Evolutionary conservation across 148 eudicot genomes (phyloP).

Genomic region (Rhododendron henanense): DNA sequence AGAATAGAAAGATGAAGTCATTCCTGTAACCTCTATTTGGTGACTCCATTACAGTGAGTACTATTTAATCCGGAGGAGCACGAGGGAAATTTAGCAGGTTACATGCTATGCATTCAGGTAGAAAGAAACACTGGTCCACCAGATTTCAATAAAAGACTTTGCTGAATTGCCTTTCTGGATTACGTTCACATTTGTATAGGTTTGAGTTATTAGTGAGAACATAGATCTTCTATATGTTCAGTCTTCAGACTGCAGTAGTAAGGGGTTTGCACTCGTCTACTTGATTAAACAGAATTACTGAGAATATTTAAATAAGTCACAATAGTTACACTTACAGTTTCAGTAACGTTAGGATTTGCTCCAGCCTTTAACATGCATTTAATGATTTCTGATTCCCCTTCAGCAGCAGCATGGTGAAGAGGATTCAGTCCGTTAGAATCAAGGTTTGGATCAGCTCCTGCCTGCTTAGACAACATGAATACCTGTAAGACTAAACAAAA

Average conservation of each 20-base stretch:
- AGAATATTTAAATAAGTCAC: background rate
- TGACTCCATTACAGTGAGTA: background rate
- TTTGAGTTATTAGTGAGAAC: background rate
- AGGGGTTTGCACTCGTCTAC: background rate
- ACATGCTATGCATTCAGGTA: background rate
- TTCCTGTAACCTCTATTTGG: background rate
- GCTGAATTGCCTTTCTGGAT: background rate
- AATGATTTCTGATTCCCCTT: constrained; percentile 8
- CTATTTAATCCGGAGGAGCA: background rate
- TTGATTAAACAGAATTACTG: background rate
- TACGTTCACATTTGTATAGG: background rate
- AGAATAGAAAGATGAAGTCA: background rate
- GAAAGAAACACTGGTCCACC: background rate
- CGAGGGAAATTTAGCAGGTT: background rate
- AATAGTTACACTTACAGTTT: background rate
- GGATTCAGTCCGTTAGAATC: background rate
- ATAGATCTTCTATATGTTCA: background rate
- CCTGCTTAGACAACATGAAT: background rate
- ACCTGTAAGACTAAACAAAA: background rate
- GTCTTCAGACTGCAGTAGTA: background rate
- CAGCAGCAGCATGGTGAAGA: background rate
- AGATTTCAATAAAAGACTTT: background rate
- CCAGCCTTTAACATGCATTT: constrained; percentile 18
- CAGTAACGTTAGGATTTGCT: constrained; percentile 20
- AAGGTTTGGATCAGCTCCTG: background rate